Evolutionary conservation across 1,284 basidiomycete species (phyloP).

Genomic region (Naganishia sp.): DNA sequence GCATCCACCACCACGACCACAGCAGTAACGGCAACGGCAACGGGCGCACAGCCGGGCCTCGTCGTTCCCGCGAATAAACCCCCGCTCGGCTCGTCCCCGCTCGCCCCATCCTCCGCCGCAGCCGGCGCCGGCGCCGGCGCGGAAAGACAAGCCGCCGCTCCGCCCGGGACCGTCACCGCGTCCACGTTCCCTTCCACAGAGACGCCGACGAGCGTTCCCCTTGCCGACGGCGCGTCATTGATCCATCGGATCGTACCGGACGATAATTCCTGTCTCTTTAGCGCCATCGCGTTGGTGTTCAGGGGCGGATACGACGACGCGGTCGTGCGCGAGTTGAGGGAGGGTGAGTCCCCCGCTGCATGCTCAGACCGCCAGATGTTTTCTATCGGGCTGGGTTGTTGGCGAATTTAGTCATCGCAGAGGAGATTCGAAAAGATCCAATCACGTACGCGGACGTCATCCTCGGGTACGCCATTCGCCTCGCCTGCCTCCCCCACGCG

Average conservation of each 20-base stretch:
- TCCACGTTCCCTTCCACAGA: no score
- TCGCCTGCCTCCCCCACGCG: no score
- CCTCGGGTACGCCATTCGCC: constrained; percentile 63
- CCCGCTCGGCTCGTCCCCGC: constrained; percentile 6
- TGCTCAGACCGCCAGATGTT: no score
- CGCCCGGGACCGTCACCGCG: no score
- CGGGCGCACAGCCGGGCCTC: neutral
- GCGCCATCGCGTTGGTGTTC: constrained; percentile 77
- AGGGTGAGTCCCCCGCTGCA: constrained; percentile 38
- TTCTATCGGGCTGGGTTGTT: no score
- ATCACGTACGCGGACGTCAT: constrained; percentile 77
- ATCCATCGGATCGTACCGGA: constrained; percentile 75
- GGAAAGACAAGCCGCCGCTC: neutral
- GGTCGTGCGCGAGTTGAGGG: constrained; percentile 42
- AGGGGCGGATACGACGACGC: constrained; percentile 69
- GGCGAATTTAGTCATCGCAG: constrained; percentile 64
- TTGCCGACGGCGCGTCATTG: constrained; percentile 28
- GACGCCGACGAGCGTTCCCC: no score
- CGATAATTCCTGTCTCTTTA: constrained; percentile 91
- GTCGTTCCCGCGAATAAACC: neutral
- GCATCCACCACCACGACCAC: constrained; percentile 3
- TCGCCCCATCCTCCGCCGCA: neutral
- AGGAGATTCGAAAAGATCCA: constrained; percentile 70
- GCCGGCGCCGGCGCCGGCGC: neutral
- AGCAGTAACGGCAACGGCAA: neutral